phyloP scores from a whole-genome alignment of 306 rosid genomes.

The Cicer yamashitae region DNA sequence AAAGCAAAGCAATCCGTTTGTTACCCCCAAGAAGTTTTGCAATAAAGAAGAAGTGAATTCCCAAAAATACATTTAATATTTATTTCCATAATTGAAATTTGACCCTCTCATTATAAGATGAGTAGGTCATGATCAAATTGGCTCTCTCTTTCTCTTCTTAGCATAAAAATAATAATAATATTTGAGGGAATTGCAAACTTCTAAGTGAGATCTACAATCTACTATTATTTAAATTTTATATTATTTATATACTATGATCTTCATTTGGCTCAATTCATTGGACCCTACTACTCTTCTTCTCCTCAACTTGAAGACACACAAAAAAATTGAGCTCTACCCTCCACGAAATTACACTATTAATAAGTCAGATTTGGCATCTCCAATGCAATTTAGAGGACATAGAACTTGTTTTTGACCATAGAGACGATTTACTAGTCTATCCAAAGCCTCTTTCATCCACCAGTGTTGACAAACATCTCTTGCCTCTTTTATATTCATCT shows the following conservation, averaged over 20 bases:
- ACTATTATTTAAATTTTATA: slow-evolving; percentile 14
- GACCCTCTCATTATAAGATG: slow-evolving; percentile 23
- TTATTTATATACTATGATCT: slow-evolving; percentile 31
- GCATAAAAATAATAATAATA: not conserved
- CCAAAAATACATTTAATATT: slow-evolving; percentile 29
- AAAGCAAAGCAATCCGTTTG: slow-evolving; percentile 32
- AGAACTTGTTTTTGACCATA: slow-evolving; percentile 48
- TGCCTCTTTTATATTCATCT: slow-evolving; percentile 85
- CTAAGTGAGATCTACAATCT: slow-evolving; percentile 35
- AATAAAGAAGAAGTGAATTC: slow-evolving; percentile 40
- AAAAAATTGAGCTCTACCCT: slow-evolving; percentile 40
- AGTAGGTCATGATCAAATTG: slow-evolving; percentile 1
- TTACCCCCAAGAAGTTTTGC: slow-evolving; percentile 21
- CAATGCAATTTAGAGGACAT: slow-evolving; percentile 40
- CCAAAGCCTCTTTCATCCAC: slow-evolving; percentile 99
- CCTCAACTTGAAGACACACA: slow-evolving; percentile 21
- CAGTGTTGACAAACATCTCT: slow-evolving; percentile 81
- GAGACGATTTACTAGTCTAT: slow-evolving; percentile 65
- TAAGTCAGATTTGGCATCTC: slow-evolving; percentile 48
- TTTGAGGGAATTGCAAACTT: slow-evolving; percentile 41
- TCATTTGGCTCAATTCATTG: slow-evolving; percentile 41
- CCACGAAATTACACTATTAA: slow-evolving; percentile 45
- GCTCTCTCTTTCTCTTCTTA: slow-evolving; percentile 1
- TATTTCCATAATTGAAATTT: not conserved
- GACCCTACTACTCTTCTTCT: slow-evolving; percentile 42